Percentiles rank a stretch among this genome's conserved stretches.
Conservation (phyloP, 768 basidiomycete species). For the Suillus lakei region DNA sequence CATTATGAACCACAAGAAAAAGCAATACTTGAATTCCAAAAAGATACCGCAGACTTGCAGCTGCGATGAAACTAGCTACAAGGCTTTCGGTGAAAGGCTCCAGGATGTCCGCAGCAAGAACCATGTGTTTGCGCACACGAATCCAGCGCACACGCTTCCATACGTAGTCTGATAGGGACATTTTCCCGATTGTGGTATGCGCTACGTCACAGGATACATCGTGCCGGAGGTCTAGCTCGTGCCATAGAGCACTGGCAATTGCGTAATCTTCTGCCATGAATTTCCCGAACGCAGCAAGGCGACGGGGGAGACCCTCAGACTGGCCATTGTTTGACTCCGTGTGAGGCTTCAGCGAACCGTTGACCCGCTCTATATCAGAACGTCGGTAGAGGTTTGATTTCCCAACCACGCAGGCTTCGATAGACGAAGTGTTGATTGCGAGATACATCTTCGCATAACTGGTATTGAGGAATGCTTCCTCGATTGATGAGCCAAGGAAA, state of each 20-base stretch:
- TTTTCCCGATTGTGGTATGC: conserved; percentile 85
- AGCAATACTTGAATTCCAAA: too few relatives aligned
- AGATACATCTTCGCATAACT: too few relatives aligned
- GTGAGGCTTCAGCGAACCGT: conserved; percentile 64
- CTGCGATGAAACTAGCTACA: conserved; percentile 69
- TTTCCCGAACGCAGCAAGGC: conserved; percentile 80
- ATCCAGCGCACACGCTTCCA: conserved; percentile 95
- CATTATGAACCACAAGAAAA: conserved; percentile 62
- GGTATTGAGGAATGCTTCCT: conserved; percentile 94
- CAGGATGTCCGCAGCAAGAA: conserved; percentile 77
- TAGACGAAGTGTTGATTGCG: too few relatives aligned
- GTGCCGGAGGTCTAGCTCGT: conserved; percentile 87
- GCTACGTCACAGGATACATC: conserved; percentile 91
- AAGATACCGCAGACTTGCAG: conserved; percentile 55
- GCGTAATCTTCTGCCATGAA: conserved; percentile 98
- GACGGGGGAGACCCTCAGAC: conserved; percentile 42
- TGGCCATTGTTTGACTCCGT: conserved; percentile 20
- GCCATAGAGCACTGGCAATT: conserved; percentile 94
- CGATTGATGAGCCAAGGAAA: conserved; percentile 83
- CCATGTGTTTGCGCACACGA: conserved; percentile 94
- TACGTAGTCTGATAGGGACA: conserved; percentile 85
- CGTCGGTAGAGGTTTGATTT: too few relatives aligned
- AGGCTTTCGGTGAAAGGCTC: conserved; percentile 95
- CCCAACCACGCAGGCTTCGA: too few relatives aligned
- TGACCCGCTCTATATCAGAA: conserved; percentile 74